Evolutionary conservation across 2,329 filamentous ascomycete species (phyloP).

Genomic region (Fusarium torreyae): DNA sequence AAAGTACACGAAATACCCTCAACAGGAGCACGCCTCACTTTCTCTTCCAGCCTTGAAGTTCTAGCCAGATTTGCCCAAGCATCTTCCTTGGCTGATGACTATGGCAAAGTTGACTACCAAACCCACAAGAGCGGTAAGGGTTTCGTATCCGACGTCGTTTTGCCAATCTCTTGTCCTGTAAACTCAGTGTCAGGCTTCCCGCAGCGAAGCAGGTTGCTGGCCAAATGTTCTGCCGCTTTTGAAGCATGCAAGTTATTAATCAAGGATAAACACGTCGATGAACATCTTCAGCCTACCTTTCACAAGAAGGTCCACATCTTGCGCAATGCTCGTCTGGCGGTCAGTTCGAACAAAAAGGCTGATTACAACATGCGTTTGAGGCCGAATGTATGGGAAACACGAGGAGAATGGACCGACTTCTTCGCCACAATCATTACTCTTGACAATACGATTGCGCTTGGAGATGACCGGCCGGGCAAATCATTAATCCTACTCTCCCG

Average conservation of each 20-base stretch:
- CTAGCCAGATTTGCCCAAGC: constrained; percentile 79
- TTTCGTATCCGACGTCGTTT: constrained; percentile 82
- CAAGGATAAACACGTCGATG: constrained; percentile 77
- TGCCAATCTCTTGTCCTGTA: constrained; percentile 83
- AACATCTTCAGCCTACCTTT: constrained; percentile 81
- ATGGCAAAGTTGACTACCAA: constrained; percentile 70
- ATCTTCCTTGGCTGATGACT: constrained; percentile 64
- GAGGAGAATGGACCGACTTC: constrained; percentile 62
- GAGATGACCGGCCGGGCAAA: constrained; percentile 65
- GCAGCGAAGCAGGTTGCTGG: constrained; percentile 79
- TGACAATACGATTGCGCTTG: constrained; percentile 67
- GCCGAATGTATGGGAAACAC: constrained; percentile 77
- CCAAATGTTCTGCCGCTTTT: constrained; percentile 92
- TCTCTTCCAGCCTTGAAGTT: constrained; percentile 78
- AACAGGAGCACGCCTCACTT: constrained; percentile 85
- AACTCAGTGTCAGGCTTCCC: constrained; percentile 74
- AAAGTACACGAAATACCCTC: constrained; percentile 72
- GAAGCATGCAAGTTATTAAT: constrained; percentile 81
- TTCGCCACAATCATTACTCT: constrained; percentile 76
- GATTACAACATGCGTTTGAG: constrained; percentile 85
- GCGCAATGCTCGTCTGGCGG: constrained; percentile 88
- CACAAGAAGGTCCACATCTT: constrained; percentile 81
- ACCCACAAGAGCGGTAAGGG: constrained; percentile 69
- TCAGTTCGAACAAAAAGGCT: constrained; percentile 82
- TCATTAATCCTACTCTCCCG: constrained; percentile 82